Base-by-base conservation (phyloP, 139 green algal species). In the Zygnema circumcarinatum region DNA sequence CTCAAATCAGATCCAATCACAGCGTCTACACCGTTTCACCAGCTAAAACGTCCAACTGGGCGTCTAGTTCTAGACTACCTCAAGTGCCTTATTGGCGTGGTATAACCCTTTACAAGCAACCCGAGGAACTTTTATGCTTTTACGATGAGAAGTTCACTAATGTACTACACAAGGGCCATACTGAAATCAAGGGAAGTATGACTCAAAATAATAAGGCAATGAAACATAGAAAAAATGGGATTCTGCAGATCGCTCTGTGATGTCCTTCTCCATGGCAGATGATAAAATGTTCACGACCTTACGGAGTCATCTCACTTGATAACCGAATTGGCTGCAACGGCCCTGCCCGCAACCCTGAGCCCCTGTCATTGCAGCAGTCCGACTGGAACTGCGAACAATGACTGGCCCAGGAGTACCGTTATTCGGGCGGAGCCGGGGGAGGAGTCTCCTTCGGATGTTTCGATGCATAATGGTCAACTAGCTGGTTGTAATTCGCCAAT, bases 361-460 rank as follows among this genome's bases (percentile, higher is more conserved):
- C 16, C 47, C 7, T 62, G 47, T 16, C 47, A 62, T 62, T 62
- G 47, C 47, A 62, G 47, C 47, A 62, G 16, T 62, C 47, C 16
- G 47, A 62, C 47, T 62, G 16, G 16, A 62, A 62, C 47, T 62
- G 7, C 16, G 16, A 7, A 62, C 7, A 16, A 62, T 25, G 47
- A 25, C 47, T 16, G 7, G 47, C 7, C 7, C 7, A 62, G 16
- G 16, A 62, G 7, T 62, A 62, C 16, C 47, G 7, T 16, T 62
- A 62, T 16, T 62, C 47, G 7, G 69, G 16, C 16, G 69, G 69
- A 47, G 83, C 56, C 40, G 1, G 32, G 20, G 85, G 85, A 36
- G 79, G 76, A n/a, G 85, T 79, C 35, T 90, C 85, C 32, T 90
- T 90, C 11, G 85, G 85, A 78, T 90, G 85, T 56, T 90, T 90